Base-by-base conservation (phyloP, 2,329 filamentous ascomycete species). In the Sphaceloma murrayae region DNA sequence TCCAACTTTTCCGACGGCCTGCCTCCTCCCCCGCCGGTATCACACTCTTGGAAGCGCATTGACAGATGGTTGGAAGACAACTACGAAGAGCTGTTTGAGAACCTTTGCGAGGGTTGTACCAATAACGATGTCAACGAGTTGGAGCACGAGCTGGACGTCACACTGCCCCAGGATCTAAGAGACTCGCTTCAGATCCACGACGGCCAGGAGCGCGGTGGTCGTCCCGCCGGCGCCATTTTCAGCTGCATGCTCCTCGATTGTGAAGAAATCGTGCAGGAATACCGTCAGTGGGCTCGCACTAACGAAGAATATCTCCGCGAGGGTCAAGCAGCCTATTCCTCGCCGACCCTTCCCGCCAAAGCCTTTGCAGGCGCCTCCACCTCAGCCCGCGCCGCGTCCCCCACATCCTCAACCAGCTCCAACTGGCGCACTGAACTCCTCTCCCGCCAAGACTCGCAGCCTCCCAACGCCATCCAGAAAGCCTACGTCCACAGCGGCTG, bases 241-340 rank as follows among this genome's bases (percentile, higher is more conserved):
- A 77, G 88, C 48, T 82, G 78, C 60, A 98, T 98, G 91, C 68
- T 98, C 51, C 76, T 98, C 47, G 91, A 98, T 63, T 96, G 91
- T 59, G 91, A 98, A 63, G 91, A 98, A 60, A 94, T 98, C 54
- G 82, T 94, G 16, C 87, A 95, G 62, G 91, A 98, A 62, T 96
- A 89, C 85, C 82, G 85, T 56, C 93, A 94, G 59, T 98, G 91
- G 91, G 80, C 86, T 55, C 80, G 77, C 51, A 91, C 98, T 50
- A 94, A 94, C 59, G 79, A 89, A 47, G 85, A 95, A 58, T 94
- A 84, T 61, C 73, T 96, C 48, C 46, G 48, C 13, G 48, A 44
- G 22, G 45, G 39, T 2, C 45, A 34, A n/a, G 43, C 38, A 17
- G 72, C 76, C 31, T 56, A 72, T 68, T 52, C 69, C 61, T 59